These are phyloP conservation scores for Talaromyces sp. DNA, from an alignment of 2,329 filamentous ascomycete genomes.

Conservation along the genomic window DNA sequence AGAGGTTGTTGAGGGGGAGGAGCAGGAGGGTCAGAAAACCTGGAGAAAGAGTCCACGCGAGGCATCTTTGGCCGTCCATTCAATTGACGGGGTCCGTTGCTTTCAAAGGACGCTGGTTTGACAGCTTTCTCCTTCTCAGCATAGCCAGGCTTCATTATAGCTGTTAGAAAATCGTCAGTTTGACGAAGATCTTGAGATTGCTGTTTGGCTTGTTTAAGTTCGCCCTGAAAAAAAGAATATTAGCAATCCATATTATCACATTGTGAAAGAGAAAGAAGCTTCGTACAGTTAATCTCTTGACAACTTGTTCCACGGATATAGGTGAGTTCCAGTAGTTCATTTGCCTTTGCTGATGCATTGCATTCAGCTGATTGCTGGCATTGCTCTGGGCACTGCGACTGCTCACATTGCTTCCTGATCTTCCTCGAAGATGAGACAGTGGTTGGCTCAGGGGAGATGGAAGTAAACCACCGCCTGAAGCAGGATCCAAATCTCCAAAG, in stretches of 20 bases:
- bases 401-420: constrained; percentile 69
- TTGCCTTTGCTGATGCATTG: constrained; percentile 71
- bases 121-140: constrained; percentile 51
- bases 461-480: constrained; percentile 71
- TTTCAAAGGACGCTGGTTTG: constrained; percentile 51
- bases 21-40: constrained; percentile 90
- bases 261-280: constrained; percentile 1
- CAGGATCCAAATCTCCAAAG: constrained; percentile 86
- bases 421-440: constrained; percentile 67
- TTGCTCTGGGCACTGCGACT: constrained; percentile 60
- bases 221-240: constrained; percentile 62
- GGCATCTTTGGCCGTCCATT: constrained; percentile 51
- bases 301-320: constrained; percentile 90
- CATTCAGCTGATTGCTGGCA: constrained; percentile 56
- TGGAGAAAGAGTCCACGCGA: constrained; percentile 74
- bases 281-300: constrained; percentile 78
- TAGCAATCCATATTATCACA: constrained; percentile 24
- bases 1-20: constrained; percentile 91
- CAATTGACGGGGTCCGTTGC: constrained; percentile 47
- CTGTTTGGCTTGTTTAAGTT: constrained; percentile 86
- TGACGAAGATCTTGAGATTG: constrained; percentile 84
- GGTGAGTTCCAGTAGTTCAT: constrained; percentile 84
- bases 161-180: constrained; percentile 78
- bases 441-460: constrained; percentile 68
- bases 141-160: constrained; percentile 73